Conservation (phyloP, 768 basidiomycete genomes). For the Suillus cothurnatus region DNA sequence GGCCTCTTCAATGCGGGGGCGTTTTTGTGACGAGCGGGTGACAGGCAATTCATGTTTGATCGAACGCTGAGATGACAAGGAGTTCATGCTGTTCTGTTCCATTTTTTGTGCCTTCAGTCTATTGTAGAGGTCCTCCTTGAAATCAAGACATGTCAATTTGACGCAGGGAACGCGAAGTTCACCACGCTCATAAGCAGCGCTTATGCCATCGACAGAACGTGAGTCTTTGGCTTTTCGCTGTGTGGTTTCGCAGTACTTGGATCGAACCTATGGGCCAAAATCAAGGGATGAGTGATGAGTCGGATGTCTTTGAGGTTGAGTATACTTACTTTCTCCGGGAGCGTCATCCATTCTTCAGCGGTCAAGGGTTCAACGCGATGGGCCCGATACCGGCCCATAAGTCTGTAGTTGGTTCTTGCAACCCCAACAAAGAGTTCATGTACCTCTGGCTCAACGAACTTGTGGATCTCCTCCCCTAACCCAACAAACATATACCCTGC, state of each 20-base stretch:
- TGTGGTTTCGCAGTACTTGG: constrained; percentile 40
- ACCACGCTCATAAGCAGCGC: constrained; percentile 48
- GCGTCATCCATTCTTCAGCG: constrained; percentile 47
- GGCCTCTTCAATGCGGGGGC: not conserved
- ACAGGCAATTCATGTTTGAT: not conserved
- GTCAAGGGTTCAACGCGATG: constrained; percentile 43
- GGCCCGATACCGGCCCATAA: constrained; percentile 36
- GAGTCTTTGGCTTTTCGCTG: constrained; percentile 41
- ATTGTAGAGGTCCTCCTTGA: constrained; percentile 42
- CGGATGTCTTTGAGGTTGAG: constrained; percentile 17
- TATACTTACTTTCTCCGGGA: constrained; percentile 41
- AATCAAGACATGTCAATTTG: constrained; percentile 46
- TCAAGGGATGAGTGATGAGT: not conserved
- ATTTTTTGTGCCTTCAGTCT: constrained; percentile 13
- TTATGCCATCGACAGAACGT: constrained; percentile 36
- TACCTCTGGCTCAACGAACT: constrained; percentile 41
- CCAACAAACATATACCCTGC: constrained; percentile 62
- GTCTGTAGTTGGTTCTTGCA: constrained; percentile 40
- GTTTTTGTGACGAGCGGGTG: not conserved
- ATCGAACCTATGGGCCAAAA: constrained; percentile 6
- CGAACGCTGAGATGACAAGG: not conserved
- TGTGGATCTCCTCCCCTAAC: constrained; percentile 45
- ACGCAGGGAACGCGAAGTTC: constrained; percentile 50
- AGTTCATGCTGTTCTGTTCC: not conserved
- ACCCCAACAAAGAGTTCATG: constrained; percentile 50